Percentiles rank a stretch among this genome's conserved stretches.
Conservation (phyloP, 2,329 filamentous ascomycete genomes). For the Epichloe elymi region DNA sequence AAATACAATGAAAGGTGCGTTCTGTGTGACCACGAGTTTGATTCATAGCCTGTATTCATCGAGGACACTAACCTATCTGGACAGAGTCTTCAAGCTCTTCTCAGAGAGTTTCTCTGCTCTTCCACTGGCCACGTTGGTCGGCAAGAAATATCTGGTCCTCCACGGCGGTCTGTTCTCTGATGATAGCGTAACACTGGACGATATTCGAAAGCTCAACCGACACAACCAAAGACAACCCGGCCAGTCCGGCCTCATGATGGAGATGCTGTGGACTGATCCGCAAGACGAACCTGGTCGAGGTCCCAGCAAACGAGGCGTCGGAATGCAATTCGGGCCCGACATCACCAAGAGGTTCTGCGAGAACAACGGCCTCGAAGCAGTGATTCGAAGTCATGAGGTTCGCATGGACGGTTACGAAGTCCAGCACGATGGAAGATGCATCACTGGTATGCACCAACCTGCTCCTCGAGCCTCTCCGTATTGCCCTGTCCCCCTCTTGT, state of each 20-base stretch:
- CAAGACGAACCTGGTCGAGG: constrained; percentile 75
- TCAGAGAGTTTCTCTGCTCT: constrained; percentile 95
- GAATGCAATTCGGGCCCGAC: constrained; percentile 92
- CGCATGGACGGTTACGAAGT: constrained; percentile 99
- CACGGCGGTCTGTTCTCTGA: constrained; percentile 95
- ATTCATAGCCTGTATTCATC: background rate
- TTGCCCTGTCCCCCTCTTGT: constrained; percentile 12
- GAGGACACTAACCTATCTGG: background rate
- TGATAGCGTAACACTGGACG: constrained; percentile 80
- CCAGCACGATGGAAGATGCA: constrained; percentile 89
- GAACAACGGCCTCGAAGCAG: constrained; percentile 82
- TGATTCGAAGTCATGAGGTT: constrained; percentile 95
- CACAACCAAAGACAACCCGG: constrained; percentile 88
- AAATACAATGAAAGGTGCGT: constrained; percentile 76
- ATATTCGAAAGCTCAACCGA: constrained; percentile 84
- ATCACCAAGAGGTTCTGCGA: constrained; percentile 95
- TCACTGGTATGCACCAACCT: constrained; percentile 53
- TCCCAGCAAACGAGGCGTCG: constrained; percentile 92
- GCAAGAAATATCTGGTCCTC: constrained; percentile 79
- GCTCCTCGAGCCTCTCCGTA: background rate
- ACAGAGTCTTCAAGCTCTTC: constrained; percentile 83
- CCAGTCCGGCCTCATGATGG: constrained; percentile 96
- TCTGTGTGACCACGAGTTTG: background rate
- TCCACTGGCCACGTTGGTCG: constrained; percentile 82
- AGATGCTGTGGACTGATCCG: constrained; percentile 99